These are phyloP conservation scores for Sextonia rubra DNA, from an alignment of 164 flowering plant genomes.

Conservation along the genomic window DNA sequence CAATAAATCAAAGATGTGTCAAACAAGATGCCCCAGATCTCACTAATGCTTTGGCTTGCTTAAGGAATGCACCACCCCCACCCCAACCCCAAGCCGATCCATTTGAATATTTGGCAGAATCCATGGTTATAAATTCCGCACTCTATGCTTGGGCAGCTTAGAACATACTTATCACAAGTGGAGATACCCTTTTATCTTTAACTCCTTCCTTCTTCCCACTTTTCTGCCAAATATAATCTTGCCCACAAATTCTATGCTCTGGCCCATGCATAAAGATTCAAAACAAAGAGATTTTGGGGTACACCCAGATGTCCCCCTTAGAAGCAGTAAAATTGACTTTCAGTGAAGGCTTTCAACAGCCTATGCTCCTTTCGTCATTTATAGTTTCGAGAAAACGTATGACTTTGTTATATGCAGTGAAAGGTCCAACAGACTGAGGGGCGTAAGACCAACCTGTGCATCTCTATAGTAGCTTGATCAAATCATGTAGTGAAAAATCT, in stretches of 20 bases:
- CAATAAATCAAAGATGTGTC: background rate
- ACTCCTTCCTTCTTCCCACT: too few species aligned
- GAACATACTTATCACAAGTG: background rate
- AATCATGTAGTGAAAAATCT: slow-evolving; percentile 9
- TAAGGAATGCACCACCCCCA: background rate
- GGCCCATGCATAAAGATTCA: too few species aligned
- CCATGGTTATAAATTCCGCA: background rate
- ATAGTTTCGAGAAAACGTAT: too few species aligned
- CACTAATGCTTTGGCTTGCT: background rate
- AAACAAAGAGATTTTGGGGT: background rate
- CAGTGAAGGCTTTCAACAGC: too few species aligned
- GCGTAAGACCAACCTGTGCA: background rate
- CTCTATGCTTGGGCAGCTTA: background rate
- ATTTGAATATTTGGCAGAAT: background rate
- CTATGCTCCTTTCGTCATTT: too few species aligned
- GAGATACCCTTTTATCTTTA: background rate
- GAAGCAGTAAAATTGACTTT: background rate
- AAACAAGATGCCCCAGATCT: background rate
- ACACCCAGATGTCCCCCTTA: background rate
- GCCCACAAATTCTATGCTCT: too few species aligned
- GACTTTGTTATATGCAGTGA: background rate
- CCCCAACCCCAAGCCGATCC: background rate
- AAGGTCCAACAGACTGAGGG: background rate
- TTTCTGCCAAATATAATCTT: too few species aligned
- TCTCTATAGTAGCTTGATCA: background rate